Conservation (phyloP, 805 yeast species). For the Maudiozyma saulgeensis region DNA sequence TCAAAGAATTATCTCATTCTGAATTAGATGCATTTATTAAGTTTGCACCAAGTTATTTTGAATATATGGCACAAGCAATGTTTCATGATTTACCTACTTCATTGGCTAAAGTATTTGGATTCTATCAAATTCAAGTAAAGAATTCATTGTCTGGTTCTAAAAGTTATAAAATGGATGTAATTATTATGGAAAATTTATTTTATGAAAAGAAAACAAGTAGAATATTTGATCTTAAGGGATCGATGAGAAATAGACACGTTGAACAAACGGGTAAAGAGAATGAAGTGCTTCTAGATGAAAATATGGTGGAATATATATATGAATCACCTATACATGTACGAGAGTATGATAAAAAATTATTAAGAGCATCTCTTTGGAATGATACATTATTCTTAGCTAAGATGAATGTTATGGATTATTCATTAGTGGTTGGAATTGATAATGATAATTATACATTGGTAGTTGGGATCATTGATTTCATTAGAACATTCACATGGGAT, state of each 20-base stretch:
- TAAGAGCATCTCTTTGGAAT: conserved; percentile 87
- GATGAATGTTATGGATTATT: conserved; percentile 98
- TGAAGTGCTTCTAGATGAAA: conserved; percentile 90
- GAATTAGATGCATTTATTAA: conserved; percentile 90
- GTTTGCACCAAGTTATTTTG: conserved; percentile 94
- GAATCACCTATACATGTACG: conserved; percentile 92
- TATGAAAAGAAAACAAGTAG: conserved; percentile 73
- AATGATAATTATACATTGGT: conserved; percentile 55
- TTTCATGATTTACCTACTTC: conserved; percentile 94
- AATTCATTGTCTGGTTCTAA: conserved; percentile 52
- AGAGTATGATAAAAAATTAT: conserved; percentile 77
- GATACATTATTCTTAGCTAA: conserved; percentile 90
- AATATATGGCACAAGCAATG: conserved; percentile 88
- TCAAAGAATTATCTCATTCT: conserved; percentile 77
- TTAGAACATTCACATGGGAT: conserved; percentile 97
- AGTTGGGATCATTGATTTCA: conserved; percentile 90
- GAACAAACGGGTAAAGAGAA: conserved; percentile 92
- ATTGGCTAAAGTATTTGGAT: conserved; percentile 88
- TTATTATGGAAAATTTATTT: conserved; percentile 92
- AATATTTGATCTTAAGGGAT: conserved; percentile 92
- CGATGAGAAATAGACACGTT: conserved; percentile 95
- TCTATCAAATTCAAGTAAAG: conserved; percentile 84
- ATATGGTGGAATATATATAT: conserved; percentile 95
- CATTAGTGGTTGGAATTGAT: conserved; percentile 89
- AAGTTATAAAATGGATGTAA: conserved; percentile 74